These are phyloP conservation scores for Xylaria sp. DNA, from an alignment of 2,329 filamentous ascomycete species.

Conservation along the genomic window DNA sequence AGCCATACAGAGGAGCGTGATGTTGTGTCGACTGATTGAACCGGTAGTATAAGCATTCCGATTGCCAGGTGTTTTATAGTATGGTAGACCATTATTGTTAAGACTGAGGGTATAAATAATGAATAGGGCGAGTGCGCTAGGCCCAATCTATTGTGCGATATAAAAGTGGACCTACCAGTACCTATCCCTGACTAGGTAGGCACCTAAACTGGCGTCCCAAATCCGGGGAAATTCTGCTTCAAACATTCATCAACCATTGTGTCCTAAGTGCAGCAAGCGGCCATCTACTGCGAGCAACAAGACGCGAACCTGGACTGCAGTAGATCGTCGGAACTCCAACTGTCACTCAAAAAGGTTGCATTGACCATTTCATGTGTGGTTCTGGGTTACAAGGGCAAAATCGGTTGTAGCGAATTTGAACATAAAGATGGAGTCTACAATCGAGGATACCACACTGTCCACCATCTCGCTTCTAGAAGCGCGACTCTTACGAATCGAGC, in stretches of 20 bases:
- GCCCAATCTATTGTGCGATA: neutral
- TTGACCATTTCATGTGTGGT: neutral
- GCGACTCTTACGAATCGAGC: slow-evolving; percentile 68
- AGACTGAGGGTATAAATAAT: neutral
- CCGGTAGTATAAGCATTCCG: neutral
- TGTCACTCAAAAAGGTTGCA: too few species aligned
- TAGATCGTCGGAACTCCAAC: neutral
- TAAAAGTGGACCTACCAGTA: neutral
- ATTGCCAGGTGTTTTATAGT: neutral
- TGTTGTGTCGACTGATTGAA: neutral
- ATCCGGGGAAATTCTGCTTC: slow-evolving; percentile 16
- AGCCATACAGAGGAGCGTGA: neutral
- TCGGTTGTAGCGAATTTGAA: neutral
- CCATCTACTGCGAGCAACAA: neutral
- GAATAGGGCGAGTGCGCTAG: neutral
- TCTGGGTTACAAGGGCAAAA: neutral
- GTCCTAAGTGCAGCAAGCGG: neutral
- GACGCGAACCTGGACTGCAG: neutral
- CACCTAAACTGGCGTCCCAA: neutral
- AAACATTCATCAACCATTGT: neutral
- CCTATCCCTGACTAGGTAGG: neutral
- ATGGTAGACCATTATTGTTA: neutral
- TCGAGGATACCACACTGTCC: slow-evolving; percentile 64
- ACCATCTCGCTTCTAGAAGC: slow-evolving; percentile 67
- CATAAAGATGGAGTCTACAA: slow-evolving; percentile 46